A percentile compares a stretch with the other conserved stretches of the same genome.
phyloP scores from a whole-genome alignment of 768 basidiomycete genomes.

The Suillus alpinus region DNA sequence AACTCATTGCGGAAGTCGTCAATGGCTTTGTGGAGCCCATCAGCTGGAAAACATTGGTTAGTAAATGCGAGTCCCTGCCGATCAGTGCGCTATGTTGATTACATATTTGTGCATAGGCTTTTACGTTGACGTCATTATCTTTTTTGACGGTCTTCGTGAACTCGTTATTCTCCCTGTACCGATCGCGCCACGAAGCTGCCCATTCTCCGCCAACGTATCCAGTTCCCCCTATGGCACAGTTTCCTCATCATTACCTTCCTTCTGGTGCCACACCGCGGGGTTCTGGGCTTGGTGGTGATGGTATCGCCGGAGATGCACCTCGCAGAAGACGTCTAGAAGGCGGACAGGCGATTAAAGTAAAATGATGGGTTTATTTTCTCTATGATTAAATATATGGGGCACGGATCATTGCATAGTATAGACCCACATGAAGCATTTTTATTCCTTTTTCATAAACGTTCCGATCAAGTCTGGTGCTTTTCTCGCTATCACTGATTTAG shows the following conservation, averaged over 20 bases:
- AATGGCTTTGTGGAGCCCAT: conserved; percentile 97
- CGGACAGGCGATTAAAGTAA: conserved; percentile 53
- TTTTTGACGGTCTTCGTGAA: conserved; percentile 82
- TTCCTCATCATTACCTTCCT: conserved; percentile 50
- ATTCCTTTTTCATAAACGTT: conserved; percentile 13
- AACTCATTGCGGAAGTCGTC: conserved; percentile 93
- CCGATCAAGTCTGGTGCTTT: conserved; percentile 14
- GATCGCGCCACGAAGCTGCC: conserved; percentile 56
- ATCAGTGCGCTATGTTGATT: neutral
- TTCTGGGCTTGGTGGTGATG: conserved; percentile 33
- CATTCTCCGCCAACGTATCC: conserved; percentile 39
- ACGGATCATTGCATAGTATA: conserved; percentile 14
- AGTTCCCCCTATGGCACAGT: conserved; percentile 37
- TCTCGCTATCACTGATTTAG: neutral
- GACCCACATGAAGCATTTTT: conserved; percentile 21
- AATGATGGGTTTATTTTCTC: conserved; percentile 31
- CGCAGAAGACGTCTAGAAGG: conserved; percentile 57
- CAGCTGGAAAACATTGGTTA: conserved; percentile 93
- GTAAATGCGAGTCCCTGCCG: conserved; percentile 24
- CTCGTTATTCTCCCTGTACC: conserved; percentile 73
- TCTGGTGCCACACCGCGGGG: conserved; percentile 50
- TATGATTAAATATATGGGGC: conserved; percentile 26
- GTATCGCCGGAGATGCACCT: conserved; percentile 38
- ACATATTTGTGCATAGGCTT: conserved; percentile 43
- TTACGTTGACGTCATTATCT: conserved; percentile 71